A percentile compares a stretch with the other conserved stretches of the same genome.
Evolutionary conservation across 139 green algal genomes (phyloP).

Genomic region (Coelastrella sp.): DNA sequence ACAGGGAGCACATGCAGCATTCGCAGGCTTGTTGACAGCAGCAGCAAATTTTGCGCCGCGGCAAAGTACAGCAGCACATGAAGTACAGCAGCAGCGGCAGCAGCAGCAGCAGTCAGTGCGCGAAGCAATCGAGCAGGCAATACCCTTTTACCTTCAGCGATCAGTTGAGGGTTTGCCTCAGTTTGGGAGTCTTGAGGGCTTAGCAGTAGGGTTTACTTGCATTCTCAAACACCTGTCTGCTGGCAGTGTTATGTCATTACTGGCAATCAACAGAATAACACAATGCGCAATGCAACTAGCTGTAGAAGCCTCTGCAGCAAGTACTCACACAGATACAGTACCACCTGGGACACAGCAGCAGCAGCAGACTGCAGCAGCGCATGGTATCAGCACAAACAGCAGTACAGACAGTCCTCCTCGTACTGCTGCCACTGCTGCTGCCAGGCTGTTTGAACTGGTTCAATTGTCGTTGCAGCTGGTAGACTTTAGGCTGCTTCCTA

Average conservation of each 20-base stretch:
- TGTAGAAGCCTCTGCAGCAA: background rate
- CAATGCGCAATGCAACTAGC: background rate
- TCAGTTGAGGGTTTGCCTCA: background rate
- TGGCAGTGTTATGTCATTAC: slow-evolving; percentile 11
- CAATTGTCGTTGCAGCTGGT: background rate
- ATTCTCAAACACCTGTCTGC: slow-evolving; percentile 9
- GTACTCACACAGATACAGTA: background rate
- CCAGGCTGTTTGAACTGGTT: slow-evolving; percentile 34
- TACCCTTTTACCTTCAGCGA: slow-evolving; percentile 7
- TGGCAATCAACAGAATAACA: background rate
- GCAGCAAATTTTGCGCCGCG: background rate
- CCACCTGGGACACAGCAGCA: background rate
- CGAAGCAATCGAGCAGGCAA: background rate
- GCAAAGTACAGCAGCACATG: too few relatives aligned
- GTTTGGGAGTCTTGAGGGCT: slow-evolving; percentile 29
- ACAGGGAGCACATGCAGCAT: slow-evolving; percentile 15
- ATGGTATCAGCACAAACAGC: background rate
- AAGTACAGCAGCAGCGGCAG: background rate
- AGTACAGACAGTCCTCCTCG: too few relatives aligned
- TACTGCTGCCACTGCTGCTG: background rate
- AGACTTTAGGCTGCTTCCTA: slow-evolving; percentile 20
- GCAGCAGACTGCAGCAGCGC: background rate
- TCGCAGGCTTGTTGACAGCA: background rate
- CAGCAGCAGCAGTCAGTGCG: background rate
- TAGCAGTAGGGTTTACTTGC: slow-evolving; percentile 21